phyloP scores from a whole-genome alignment of 352 stramenopile species.

The Phytopythium helicoides region DNA sequence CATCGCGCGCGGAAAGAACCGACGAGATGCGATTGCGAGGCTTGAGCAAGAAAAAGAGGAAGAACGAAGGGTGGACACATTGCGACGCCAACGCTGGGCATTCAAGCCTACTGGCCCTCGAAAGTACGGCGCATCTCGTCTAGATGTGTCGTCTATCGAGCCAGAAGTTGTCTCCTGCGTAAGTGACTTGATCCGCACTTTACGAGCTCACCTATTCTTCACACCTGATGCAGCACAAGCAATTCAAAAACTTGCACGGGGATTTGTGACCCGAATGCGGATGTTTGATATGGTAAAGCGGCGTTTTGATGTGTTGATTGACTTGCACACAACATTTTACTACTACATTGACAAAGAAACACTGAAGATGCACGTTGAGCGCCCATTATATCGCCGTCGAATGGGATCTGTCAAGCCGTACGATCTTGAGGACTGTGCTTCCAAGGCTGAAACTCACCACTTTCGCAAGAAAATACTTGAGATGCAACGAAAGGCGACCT shows the following conservation, averaged over 20 bases:
- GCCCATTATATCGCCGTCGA: constrained; percentile 34
- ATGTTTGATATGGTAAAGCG: constrained; percentile 29
- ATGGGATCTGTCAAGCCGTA: constrained; percentile 34
- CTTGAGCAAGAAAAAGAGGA: constrained; percentile 2
- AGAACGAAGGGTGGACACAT: constrained; percentile 3
- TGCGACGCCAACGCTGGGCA: constrained; percentile 6
- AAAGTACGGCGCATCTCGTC: constrained; percentile 33
- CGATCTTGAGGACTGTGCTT: constrained; percentile 38
- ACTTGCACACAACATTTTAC: constrained; percentile 42
- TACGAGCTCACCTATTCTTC: constrained; percentile 23
- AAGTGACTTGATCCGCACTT: constrained; percentile 34
- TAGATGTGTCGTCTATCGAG: constrained; percentile 69
- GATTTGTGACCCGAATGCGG: constrained; percentile 34
- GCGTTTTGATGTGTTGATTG: constrained; percentile 37
- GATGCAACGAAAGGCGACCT: constrained; percentile 40
- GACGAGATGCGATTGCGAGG: neutral
- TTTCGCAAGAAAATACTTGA: constrained; percentile 38
- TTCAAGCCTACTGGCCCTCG: constrained; percentile 46
- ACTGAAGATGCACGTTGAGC: constrained; percentile 32
- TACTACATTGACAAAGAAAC: constrained; percentile 56
- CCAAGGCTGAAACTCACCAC: constrained; percentile 39
- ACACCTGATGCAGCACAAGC: constrained; percentile 48
- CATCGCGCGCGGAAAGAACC: constrained; percentile 27
- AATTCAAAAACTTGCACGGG: constrained; percentile 54
- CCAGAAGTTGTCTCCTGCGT: constrained; percentile 57